Evolutionary conservation across 257 asterid species (phyloP).

Genomic region (Nicotiana obtusifolia): DNA sequence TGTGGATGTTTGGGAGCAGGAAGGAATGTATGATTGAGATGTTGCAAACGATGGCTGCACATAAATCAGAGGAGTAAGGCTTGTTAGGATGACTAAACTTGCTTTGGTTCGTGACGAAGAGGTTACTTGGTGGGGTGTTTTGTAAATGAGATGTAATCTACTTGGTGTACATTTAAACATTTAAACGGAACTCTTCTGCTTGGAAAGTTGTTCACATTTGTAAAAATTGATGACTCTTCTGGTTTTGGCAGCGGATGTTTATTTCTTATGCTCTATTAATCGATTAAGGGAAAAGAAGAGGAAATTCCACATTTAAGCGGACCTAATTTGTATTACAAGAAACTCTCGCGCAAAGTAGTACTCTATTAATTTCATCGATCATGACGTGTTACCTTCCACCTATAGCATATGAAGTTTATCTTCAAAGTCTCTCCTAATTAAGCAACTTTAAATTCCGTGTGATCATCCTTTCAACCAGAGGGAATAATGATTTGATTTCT

Average conservation of each 20-base stretch:
- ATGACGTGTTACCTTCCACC: background rate
- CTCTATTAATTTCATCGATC: background rate
- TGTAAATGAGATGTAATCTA: constrained; percentile 1
- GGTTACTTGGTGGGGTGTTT: background rate
- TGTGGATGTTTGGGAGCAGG: constrained; percentile 82
- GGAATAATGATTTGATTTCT: no score
- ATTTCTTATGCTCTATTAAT: background rate
- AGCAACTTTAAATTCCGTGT: background rate
- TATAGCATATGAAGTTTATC: background rate
- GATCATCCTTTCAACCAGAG: background rate
- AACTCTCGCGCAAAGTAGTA: background rate
- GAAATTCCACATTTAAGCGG: constrained; percentile 3
- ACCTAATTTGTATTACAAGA: background rate
- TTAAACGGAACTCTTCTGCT: background rate
- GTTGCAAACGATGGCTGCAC: background rate
- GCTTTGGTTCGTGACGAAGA: background rate
- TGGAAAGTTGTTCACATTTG: background rate
- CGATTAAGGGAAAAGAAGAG: background rate
- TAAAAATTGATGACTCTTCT: background rate
- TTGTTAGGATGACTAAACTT: background rate
- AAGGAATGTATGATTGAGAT: constrained; percentile 61
- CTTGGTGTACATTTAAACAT: background rate
- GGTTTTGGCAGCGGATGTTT: background rate
- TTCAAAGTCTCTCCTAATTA: background rate
- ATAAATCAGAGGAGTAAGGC: background rate